Base-by-base conservation (phyloP, 2,329 filamentous ascomycete genomes). In the Huntiella bhutanensis region DNA sequence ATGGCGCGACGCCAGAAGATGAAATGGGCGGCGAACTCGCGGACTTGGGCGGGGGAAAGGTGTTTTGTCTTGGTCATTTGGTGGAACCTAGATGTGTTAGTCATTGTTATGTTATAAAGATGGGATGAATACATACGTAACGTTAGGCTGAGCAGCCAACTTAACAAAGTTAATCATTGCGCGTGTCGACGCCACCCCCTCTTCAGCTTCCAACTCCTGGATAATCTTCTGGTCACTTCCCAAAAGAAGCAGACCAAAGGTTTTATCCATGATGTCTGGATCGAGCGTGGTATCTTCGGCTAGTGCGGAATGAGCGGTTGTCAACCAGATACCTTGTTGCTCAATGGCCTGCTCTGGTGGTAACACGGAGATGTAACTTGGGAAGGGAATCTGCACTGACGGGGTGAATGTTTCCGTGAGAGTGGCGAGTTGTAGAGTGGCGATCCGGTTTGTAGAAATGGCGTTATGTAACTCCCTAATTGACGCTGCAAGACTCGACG, bases 1-100 rank as follows among this genome's bases (percentile, higher is more conserved):
- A 92, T 82, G 41, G 88, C 91, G 48, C 87, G 80, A 17, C 91
- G 79, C 87, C 88, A 96, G 63, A 92, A 93, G 51, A 96, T 86
- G 52, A 98, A 80, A 63, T 96, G 91, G 49, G 84, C 82, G 7
- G 87, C 86, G 51, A 93, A 82, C 54, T 84, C 80, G 52, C 88
- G 80, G 52, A 96, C 80, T 54, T 93, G 83, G 32, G 75, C 70
- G 1, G 91, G 69, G 3, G 81, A 77, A 45, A 96, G 79, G 15
- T 78, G 73, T 44, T 81, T 75, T 53, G 71, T 74, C 53, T 78
- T 73, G 12, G 79, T 75, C 46, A 85, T 74, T 58, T 87, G 82
- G 47, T 75, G 64, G 57, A 81, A 77, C 40, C 66, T 69, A n/a
- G 17, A 28, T 17, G 34, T 38, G 45, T 45, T 45, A 42, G 32